Evolutionary conservation across 1,284 basidiomycete species (phyloP), one percentile per base, ranked within the genome.

Genomic region (Fomitopsis betulina): DNA sequence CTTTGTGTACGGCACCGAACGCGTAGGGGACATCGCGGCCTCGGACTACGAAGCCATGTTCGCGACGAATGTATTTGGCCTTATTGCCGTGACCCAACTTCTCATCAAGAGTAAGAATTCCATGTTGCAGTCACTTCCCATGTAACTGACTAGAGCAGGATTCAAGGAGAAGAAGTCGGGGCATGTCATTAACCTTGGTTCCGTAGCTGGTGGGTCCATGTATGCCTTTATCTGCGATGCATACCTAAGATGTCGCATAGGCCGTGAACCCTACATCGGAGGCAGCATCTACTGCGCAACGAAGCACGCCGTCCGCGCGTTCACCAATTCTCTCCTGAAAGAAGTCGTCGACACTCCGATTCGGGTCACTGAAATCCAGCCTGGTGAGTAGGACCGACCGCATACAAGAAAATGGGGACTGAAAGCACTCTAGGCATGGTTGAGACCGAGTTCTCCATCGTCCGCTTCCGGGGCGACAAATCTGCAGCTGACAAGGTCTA

Each of bases 121-220:
- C 21, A 35, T 32, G 15, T 15, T 25, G n/a, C 9, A 38, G n/a
- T 8, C 33, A 8, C 38, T 7, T 23, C 45, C 27, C 38, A 30
- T 43, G 1, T 17, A 30, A 5, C 13, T 25, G 15, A 30, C n/a
- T 42, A 21, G 15, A n/a, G 13, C 67, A 89, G 94, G 94, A 63
- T 98, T 99, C 84, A 98, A 95, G 76, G 82, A 82, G 61, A 89
- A 86, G 67, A 85, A 91, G 65, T 75, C 86, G 0, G 97, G 97
- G 0, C 96, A 98, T 75, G 80, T 99, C 65, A 97, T 99, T 76
- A 96, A 97, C 75, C 79, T 99, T 59, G 96, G 97, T 5, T 96
- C 93, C 13, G 86, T 99, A 59, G 95, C 95, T 23, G 94, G 96
- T 56, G 13, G 19, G 21, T 9, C 10, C 10, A 15, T 6, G 23